Base-by-base conservation (phyloP, 495 filamentous ascomycete genomes). In the Parmelia sp. region DNA sequence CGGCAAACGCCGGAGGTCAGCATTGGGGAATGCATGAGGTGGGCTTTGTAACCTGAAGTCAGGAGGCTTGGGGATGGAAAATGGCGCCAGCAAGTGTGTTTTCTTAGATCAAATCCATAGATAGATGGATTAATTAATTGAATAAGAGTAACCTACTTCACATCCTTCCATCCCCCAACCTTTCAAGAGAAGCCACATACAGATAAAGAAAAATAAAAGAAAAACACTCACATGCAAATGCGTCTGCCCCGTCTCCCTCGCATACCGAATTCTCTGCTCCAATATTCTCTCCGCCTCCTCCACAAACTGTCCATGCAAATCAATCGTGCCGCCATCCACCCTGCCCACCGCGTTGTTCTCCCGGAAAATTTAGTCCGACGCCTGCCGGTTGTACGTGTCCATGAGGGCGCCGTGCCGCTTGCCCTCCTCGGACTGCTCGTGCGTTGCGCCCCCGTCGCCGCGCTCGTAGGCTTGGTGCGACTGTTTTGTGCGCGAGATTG, bases 241-340 rank as follows among this genome's bases (percentile, higher is more conserved):
- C 12, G 75, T 83, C 76, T 95, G 88, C 0, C 89, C 89, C 58
- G 84, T 80, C 45, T 80, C 67, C 70, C 82, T 84, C 53, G 89
- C 91, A 64, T 88, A 86, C 60, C 84, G 80, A 63, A 98, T 93
- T 62, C 92, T 81, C 74, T 87, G 79, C 74, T 91, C 89, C 31
- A 97, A 75, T 45, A 96, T 92, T 49, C 90, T 83, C 80, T 96
- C 90, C 9, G 95, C 94, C 78, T 98, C 94, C 71, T 93, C 88
- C 56, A 95, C 94, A 72, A 87, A 96, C 71, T 93, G 88, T 0
- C 94, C 92, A 69, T 98, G 94, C 53, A 98, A 78, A 77, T 98
- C 94, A 67, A 98, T 96, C 5, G 88, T 90, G 70, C 97, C 92
- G 29, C 82, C 82, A 15, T 78, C 78, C 17, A 94, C 86, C 57